A percentile compares a stretch with the other conserved stretches of the same genome.
Conservation (phyloP, 164 flowering plant species). For the Umbilicus rupestris region DNA sequence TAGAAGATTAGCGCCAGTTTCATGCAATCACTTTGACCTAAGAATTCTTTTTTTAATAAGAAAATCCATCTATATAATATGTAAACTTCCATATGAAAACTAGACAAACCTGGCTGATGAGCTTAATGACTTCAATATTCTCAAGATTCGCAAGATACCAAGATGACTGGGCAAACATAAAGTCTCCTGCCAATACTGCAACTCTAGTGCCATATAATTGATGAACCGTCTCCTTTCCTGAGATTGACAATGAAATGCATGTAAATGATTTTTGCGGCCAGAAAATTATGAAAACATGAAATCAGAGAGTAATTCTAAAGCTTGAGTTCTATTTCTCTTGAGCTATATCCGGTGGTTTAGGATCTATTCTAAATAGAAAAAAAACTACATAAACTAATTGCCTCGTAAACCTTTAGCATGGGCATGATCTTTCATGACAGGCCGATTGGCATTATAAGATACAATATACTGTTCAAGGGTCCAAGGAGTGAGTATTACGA, state of each 20-base stretch:
- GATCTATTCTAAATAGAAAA: too few species aligned
- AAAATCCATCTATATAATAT: background rate
- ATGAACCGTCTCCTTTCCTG: constrained; percentile 93
- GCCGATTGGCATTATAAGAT: too few species aligned
- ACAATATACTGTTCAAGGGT: too few species aligned
- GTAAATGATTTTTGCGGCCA: too few species aligned
- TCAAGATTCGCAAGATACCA: constrained; percentile 98
- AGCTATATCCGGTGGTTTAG: too few species aligned
- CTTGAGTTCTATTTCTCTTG: too few species aligned
- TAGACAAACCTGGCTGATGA: constrained; percentile 75
- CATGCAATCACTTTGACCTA: background rate
- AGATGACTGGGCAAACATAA: constrained; percentile 98
- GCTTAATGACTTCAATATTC: constrained; percentile 92
- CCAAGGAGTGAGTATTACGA: background rate
- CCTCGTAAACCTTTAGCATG: too few species aligned
- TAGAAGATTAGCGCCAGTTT: background rate
- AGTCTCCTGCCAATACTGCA: constrained; percentile 93
- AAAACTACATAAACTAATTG: too few species aligned
- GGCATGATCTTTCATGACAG: too few species aligned
- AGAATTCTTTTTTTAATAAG: background rate
- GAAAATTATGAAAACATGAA: too few species aligned
- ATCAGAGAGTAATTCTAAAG: too few species aligned
- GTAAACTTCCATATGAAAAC: background rate
- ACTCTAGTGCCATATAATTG: constrained; percentile 86
- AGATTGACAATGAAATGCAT: constrained; percentile 6